A percentile compares a stretch with the other conserved stretches of the same genome.
These are phyloP conservation scores for Aristolochia fimbriata DNA, from an alignment of 164 flowering plant species.

Conservation along the genomic window DNA sequence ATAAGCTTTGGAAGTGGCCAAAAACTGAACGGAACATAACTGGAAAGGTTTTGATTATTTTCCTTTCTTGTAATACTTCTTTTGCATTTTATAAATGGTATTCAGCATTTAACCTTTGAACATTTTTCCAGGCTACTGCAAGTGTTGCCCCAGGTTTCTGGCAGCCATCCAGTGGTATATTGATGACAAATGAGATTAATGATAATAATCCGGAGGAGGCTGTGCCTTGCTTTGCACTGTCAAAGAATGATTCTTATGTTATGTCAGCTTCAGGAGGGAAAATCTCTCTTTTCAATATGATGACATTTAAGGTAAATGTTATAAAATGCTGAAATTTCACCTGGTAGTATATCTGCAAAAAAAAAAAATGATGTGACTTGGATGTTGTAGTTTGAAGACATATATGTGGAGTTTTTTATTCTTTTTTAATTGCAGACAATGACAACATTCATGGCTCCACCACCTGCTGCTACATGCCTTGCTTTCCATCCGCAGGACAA, in stretches of 20 bases:
- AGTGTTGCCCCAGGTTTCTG: constrained; percentile 48
- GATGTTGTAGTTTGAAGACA: not conserved
- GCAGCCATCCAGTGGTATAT: constrained; percentile 70
- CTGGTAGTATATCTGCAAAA: not conserved
- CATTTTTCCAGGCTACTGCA: constrained; percentile 53
- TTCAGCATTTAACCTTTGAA: not conserved
- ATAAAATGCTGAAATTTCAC: not conserved
- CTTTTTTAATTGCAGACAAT: constrained; percentile 42
- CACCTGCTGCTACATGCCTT: constrained; percentile 88
- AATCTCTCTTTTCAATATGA: constrained; percentile 70
- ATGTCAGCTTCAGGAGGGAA: constrained; percentile 87
- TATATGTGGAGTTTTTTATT: no score
- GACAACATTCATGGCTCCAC: constrained; percentile 91
- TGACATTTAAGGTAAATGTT: constrained; percentile 60
- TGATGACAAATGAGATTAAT: constrained; percentile 67
- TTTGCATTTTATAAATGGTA: not conserved
- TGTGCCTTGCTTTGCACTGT: constrained; percentile 72
- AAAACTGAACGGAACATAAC: constrained; percentile 47
- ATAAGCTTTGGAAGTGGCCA: constrained; percentile 78
- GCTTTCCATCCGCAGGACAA: constrained; percentile 91
- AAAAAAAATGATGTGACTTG: not conserved
- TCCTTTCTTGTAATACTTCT: not conserved
- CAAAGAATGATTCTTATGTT: constrained; percentile 76
- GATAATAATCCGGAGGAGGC: constrained; percentile 56
- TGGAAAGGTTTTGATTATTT: constrained; percentile 41